These are phyloP conservation scores for Cadophora malorum DNA, from an alignment of 2,329 filamentous ascomycete species.

Conservation along the genomic window DNA sequence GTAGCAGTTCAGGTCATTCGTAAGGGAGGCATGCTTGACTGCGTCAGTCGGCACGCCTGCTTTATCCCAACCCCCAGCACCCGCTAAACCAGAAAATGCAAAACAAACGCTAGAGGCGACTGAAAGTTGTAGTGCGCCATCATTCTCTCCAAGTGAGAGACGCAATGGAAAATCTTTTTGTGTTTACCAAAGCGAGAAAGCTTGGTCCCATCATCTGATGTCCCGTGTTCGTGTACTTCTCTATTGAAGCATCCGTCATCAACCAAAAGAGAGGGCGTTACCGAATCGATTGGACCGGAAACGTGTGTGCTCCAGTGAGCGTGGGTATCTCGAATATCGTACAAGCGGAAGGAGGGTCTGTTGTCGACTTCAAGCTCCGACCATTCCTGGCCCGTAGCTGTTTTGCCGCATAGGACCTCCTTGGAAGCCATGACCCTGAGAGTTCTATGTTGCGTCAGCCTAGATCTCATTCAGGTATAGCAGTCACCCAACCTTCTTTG, in stretches of 20 bases:
- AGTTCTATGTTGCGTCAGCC: slow-evolving; percentile 42
- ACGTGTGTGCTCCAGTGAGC: neutral
- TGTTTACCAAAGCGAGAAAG: slow-evolving; percentile 10
- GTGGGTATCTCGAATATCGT: slow-evolving; percentile 17
- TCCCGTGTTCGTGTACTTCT: slow-evolving; percentile 6
- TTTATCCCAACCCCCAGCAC: slow-evolving; percentile 20
- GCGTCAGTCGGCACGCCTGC: neutral
- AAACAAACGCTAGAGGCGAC: slow-evolving; percentile 28
- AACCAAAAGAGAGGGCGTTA: neutral
- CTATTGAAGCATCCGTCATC: slow-evolving; percentile 9
- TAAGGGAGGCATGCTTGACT: slow-evolving; percentile 5
- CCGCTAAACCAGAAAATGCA: slow-evolving; percentile 26
- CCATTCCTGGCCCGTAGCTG: slow-evolving; percentile 61
- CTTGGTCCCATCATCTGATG: slow-evolving; percentile 11
- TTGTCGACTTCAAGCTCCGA: slow-evolving; percentile 16
- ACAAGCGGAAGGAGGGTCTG: slow-evolving; percentile 3
- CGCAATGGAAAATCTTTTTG: slow-evolving; percentile 5
- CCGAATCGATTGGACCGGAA: neutral
- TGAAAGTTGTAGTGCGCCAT: slow-evolving; percentile 22
- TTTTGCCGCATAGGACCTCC: slow-evolving; percentile 41
- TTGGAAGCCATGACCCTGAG: slow-evolving; percentile 38
- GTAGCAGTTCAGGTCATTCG: slow-evolving; percentile 1
- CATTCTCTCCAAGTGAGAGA: slow-evolving; percentile 21
- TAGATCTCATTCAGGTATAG: slow-evolving; percentile 26
- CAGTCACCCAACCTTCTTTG: slow-evolving; percentile 64